phyloP scores from a whole-genome alignment of 1,284 basidiomycete species.

The Kwoniella shivajii region DNA sequence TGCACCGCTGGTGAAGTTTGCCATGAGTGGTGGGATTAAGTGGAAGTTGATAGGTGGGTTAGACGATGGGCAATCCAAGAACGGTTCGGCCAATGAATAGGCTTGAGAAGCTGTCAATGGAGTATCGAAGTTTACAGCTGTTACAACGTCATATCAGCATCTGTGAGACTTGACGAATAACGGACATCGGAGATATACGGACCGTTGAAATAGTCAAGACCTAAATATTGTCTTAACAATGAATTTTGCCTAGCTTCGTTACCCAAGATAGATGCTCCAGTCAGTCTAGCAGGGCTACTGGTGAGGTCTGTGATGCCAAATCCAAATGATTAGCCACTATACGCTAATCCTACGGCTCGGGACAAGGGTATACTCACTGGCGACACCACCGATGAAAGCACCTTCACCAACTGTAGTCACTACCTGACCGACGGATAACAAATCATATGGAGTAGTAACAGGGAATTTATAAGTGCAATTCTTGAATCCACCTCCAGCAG shows the following conservation, averaged over 20 bases:
- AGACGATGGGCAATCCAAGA: constrained; percentile 22
- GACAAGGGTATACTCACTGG: constrained; percentile 10
- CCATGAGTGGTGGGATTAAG: constrained; percentile 21
- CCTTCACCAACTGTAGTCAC: constrained; percentile 27
- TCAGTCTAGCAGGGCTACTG: constrained; percentile 11
- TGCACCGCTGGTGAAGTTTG: constrained; percentile 18
- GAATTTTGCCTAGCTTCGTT: constrained; percentile 27
- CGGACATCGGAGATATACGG: neutral
- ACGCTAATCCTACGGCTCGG: neutral
- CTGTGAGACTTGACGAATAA: neutral
- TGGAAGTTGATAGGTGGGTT: constrained; percentile 26
- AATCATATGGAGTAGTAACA: constrained; percentile 15
- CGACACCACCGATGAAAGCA: constrained; percentile 23
- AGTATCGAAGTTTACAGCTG: constrained; percentile 26
- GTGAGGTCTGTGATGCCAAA: constrained; percentile 10
- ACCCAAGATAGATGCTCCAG: constrained; percentile 18
- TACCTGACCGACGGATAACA: constrained; percentile 18
- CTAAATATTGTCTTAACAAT: constrained; percentile 14
- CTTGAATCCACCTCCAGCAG: constrained; percentile 19
- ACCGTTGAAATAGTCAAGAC: constrained; percentile 28
- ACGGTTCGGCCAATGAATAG: constrained; percentile 20
- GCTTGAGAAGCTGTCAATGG: constrained; percentile 25
- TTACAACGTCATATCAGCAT: neutral
- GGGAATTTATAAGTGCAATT: constrained; percentile 29
- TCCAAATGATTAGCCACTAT: neutral